Base-by-base conservation (phyloP, 352 stramenopile genomes). In the Halophytophthora polymorphica region DNA sequence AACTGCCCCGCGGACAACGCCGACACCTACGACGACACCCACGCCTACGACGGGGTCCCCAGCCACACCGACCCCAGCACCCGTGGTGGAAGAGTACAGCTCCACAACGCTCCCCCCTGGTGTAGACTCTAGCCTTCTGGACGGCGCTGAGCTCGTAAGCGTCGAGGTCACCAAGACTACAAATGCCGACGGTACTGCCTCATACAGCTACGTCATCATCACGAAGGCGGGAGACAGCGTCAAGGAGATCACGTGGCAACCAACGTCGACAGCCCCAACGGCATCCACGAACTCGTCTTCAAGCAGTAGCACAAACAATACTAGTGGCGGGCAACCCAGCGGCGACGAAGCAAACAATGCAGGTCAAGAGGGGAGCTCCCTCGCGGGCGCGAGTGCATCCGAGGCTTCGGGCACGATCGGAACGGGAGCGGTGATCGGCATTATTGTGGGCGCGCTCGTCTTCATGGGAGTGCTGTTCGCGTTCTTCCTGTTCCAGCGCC, bases 161-260 rank as follows among this genome's bases (percentile, higher is more conserved):
- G 66, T 79, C 15, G 59, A 76, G 21, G 61, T 69, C n/a, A 73
- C 66, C 2, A 63, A 60, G 34, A 67, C 58, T 19, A 69, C 60
- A 21, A 51, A 54, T 1, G 46, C 31, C 8, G 42, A 73, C 17
- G 65, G 62, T 25, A 63, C 60, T 21, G 71, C 51, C 2, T 58
- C 54, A 2, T 61, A 71, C 52, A 71, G 43, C 47, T 79, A 79
- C 51, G 68, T 62, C 25, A 65, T 79, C 53, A 56, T 79, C 55
- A 65, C 70, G 11, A 62, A 56, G 48, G 65, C 55, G 17, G 64
- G 50, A 34, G 50, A 31, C 19, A 60, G 50, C 6, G 45, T 56
- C 39, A 56, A 59, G 41, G 55, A 39, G 34, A 66, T 58, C 40
- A 56, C 52, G 28, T 53, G 44, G 50, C 55, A 43, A 14, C 39